phyloP scores from a whole-genome alignment of 257 asterid species.

The Nemophila menziesii region DNA sequence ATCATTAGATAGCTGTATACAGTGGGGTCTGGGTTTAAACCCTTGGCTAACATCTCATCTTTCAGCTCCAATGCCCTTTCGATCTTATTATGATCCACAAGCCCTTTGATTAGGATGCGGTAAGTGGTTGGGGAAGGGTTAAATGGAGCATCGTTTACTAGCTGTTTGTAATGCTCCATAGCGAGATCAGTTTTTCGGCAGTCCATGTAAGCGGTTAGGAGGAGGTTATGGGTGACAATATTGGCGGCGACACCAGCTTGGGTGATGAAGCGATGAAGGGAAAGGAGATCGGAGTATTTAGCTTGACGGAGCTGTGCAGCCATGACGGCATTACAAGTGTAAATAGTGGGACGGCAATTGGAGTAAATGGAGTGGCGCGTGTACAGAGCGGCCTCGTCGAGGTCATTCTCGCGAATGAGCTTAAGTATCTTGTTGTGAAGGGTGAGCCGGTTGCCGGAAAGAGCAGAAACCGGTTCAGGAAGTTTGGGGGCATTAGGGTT shows the following conservation, averaged over 20 bases:
- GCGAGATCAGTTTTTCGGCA: conserved; percentile 76
- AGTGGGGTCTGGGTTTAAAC: conserved; percentile 48
- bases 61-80: conserved; percentile 61
- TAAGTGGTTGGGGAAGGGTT: conserved; percentile 67
- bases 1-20: conserved; percentile 65
- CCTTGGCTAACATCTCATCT: conserved; percentile 54
- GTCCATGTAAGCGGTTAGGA: conserved; percentile 64
- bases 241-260: conserved; percentile 81
- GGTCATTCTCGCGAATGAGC: conserved; percentile 80
- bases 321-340: conserved; percentile 77
- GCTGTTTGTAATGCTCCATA: conserved; percentile 70
- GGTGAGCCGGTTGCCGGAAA: conserved; percentile 63
- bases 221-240: conserved; percentile 57
- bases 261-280: conserved; percentile 78
- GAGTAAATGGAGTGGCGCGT: conserved; percentile 94
- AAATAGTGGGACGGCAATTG: conserved; percentile 79
- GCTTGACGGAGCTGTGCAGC: conserved; percentile 79
- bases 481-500: conserved; percentile 83
- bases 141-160: conserved; percentile 57
- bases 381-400: conserved; percentile 81
- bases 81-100: conserved; percentile 48
- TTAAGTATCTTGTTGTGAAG: conserved; percentile 68
- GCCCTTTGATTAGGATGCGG: conserved; percentile 61
- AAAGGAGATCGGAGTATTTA: conserved; percentile 60
- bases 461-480: conserved; percentile 65